Base-by-base conservation (phyloP, 371 early-diverging fungal genomes). In the Apophysomyces elegans region DNA sequence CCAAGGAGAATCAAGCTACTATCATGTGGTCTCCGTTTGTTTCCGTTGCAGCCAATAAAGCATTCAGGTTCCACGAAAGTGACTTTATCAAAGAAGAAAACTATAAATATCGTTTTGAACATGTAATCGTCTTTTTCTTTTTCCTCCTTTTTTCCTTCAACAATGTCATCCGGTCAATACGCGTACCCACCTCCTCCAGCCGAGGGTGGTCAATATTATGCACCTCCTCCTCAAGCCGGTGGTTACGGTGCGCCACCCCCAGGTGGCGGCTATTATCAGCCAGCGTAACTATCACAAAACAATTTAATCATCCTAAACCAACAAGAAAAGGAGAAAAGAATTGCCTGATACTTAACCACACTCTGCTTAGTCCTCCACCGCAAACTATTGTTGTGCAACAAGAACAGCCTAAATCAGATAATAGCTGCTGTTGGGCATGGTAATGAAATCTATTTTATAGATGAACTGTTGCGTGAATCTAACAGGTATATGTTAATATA, bases 171-270 rank as follows among this genome's bases (percentile, higher is more conserved):
- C 54, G 54, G 54, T 11, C 54, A 50, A 50, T 50, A 50, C 54
- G 54, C 54, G 7, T 50, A 50, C 16, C 54, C 54, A 5, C 54
- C 54, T 50, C 54, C 54, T 50, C 54, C 54, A 9, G 54, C 54
- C 21, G 54, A 50, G 21, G 54, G 54, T 11, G 54, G 54, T 50
- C 54, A 50, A 21, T 50, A 50, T 21, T 50, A 50, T 21, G 54
- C 54, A 50, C 54, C 54, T n/a, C 54, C 54, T 21, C 54, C 54
- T 21, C 54, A 50, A 50, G 54, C 54, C 21, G 54, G 54, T 50
- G 54, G 54, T 11, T 50, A 50, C 11, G 54, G 54, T 50, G 21
- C 54, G 11, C 54, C 54, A 50, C 54, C 54, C 9, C 54, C 54
- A n/a, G 21, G 21, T 11, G 54, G 54, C 9, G 54, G 54, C 5